phyloP scores from a whole-genome alignment of 345 rosid species.

The Stellera chamaejasme region DNA sequence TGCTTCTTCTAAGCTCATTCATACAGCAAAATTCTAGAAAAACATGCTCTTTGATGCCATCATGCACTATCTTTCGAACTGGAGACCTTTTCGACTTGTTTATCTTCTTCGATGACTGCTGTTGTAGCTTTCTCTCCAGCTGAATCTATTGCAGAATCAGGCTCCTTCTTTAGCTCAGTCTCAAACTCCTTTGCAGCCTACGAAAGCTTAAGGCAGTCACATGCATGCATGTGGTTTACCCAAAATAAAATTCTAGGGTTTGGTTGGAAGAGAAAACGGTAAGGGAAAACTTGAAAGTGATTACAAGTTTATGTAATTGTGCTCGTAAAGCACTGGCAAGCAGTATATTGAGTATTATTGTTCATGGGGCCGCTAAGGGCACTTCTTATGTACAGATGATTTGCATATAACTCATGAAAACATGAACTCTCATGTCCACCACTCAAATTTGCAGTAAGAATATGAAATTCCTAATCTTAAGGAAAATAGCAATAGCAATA shows the following conservation, averaged over 20 bases:
- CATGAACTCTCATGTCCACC: too few species aligned
- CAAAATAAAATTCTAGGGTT: neutral
- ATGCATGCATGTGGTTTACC: neutral
- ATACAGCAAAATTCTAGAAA: slow-evolving; percentile 7
- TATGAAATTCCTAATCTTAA: too few species aligned
- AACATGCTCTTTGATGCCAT: slow-evolving; percentile 7
- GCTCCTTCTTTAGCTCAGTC: slow-evolving; percentile 86
- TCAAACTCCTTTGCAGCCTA: slow-evolving; percentile 98
- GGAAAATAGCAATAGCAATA: too few species aligned
- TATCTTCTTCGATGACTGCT: slow-evolving; percentile 35
- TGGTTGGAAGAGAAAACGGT: neutral
- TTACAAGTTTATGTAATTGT: neutral
- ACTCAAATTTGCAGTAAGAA: too few species aligned
- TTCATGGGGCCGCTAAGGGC: neutral
- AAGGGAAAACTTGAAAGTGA: neutral
- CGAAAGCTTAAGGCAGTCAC: slow-evolving; percentile 15
- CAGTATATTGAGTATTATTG: neutral
- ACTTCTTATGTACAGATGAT: too few species aligned
- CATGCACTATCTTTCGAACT: slow-evolving; percentile 70
- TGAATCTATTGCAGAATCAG: slow-evolving; percentile 33
- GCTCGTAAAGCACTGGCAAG: neutral
- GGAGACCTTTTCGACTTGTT: slow-evolving; percentile 36
- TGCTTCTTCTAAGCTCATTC: slow-evolving; percentile 12
- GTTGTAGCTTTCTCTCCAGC: slow-evolving; percentile 30
- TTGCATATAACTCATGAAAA: too few species aligned